Base-by-base conservation (phyloP, 2,329 filamentous ascomycete species). In the Tolypocladium endophyticum region DNA sequence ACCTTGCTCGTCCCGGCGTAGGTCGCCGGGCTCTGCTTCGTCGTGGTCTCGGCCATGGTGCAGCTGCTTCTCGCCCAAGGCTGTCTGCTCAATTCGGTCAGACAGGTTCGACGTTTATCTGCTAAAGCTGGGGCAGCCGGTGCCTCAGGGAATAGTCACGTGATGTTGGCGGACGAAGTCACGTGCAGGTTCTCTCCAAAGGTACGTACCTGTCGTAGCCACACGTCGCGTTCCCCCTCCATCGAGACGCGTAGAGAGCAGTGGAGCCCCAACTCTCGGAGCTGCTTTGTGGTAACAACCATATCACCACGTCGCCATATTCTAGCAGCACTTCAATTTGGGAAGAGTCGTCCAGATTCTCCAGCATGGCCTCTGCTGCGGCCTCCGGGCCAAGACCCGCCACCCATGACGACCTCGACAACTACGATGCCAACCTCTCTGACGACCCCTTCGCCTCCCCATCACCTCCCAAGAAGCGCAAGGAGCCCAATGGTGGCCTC, bases 321-420 rank as follows among this genome's bases (percentile, higher is more conserved):
- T 43, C n/a, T n/a, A 43, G 39, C 39, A 43, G 39, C 33, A 52
- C 16, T 36, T 9, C 20, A 23, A 36, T 23, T 16, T 30, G 50
- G 9, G n/a, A 16, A 18, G 6, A 0, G 18, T 11, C 8, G 36
- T n/a, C 36, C 35, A n/a, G 25, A 4, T 25, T 25, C 45, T 41
- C 23, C 25, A 35, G 20, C 54, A 69, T 73, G 64, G 60, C 67
- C 16, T 64, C 69, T 1, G 61, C 69, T 36, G 60, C 65, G 9
- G 50, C 63, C 23, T 66, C 68, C 0, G 61, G 61, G 23, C 54
- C 60, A 20, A 58, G 54, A 1, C 47, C 61, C 0, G 58, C 62
- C 2, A 59, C 61, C 30, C 74, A 86, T 35, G 84, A 89, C 62
- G 86, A 87, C 57, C 78, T 96, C 12, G 87, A 94, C 66, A 84